Evolutionary conservation across 495 filamentous ascomycete species (phyloP).

Genomic region (Astrothelium macrocarpum): DNA sequence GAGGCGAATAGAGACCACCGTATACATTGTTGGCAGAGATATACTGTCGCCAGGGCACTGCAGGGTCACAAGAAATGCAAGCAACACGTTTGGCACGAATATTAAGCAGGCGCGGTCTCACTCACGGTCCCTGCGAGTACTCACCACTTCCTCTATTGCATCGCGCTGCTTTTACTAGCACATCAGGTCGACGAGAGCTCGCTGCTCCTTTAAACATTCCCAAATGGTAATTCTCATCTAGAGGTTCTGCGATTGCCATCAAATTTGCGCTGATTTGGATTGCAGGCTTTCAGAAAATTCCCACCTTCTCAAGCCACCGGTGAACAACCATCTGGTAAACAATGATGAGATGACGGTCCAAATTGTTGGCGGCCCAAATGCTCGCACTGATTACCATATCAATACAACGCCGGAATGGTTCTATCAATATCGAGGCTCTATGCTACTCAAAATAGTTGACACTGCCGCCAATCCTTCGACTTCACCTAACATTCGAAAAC

Average conservation of each 20-base stretch:
- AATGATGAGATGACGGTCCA: constrained; percentile 71
- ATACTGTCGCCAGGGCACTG: neutral
- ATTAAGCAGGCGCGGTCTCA: neutral
- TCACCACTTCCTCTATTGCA: neutral
- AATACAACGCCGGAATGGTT: constrained; percentile 96
- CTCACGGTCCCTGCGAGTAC: neutral
- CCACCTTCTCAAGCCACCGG: constrained; percentile 85
- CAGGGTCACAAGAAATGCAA: neutral
- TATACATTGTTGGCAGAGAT: neutral
- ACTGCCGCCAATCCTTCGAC: neutral
- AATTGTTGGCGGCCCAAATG: constrained; percentile 95
- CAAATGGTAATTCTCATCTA: constrained; percentile 55
- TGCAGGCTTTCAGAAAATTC: constrained; percentile 83
- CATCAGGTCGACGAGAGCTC: constrained; percentile 20
- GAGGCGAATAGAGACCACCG: no score
- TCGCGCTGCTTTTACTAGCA: neutral
- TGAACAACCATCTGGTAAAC: constrained; percentile 97
- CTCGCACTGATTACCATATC: constrained; percentile 96
- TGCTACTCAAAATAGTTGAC: constrained; percentile 87
- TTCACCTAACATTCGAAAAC: neutral
- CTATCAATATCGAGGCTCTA: constrained; percentile 86
- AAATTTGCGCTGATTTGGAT: neutral
- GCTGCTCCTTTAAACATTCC: constrained; percentile 62
- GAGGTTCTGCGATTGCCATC: neutral
- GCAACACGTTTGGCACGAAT: neutral